Conservation (phyloP, 345 rosid species). For the Eucalyptus pauciflora region DNA sequence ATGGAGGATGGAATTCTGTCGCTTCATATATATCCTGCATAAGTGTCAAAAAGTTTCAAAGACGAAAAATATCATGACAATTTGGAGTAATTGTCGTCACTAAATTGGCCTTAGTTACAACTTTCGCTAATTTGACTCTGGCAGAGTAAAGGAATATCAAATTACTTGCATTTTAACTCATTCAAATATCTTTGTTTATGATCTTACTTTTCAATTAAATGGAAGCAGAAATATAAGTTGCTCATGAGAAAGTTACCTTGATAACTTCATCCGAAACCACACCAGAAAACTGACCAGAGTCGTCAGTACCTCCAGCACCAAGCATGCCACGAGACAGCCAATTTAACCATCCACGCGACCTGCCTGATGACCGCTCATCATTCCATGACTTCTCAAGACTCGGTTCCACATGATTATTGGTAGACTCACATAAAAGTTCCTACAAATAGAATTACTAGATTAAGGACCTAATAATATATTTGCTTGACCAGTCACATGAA, state of each 20-base stretch:
- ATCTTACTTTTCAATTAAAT: not conserved
- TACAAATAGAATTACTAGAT: slow-evolving; percentile 3
- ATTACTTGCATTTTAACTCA: not conserved
- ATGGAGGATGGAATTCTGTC: slow-evolving; percentile 58
- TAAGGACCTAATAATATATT: not conserved
- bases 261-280: slow-evolving; percentile 89
- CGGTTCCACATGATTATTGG: slow-evolving; percentile 11
- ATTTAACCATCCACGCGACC: slow-evolving; percentile 89
- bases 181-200: not conserved
- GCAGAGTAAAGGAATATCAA: not conserved
- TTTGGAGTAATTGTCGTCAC: not conserved
- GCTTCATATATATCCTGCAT: slow-evolving; percentile 89
- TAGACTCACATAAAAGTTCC: slow-evolving; percentile 40
- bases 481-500: not conserved
- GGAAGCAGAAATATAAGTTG: not conserved
- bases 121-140: not conserved
- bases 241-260: slow-evolving; percentile 35
- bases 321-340: slow-evolving; percentile 98
- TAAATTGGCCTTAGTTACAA: not conserved
- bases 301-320: slow-evolving; percentile 97
- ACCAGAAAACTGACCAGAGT: slow-evolving; percentile 88
- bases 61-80: not conserved
- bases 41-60: not conserved
- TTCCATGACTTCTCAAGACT: slow-evolving; percentile 41
- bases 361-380: slow-evolving; percentile 39